Base-by-base conservation (phyloP, 2,329 filamentous ascomycete species). In the Eurotiales sp. region DNA sequence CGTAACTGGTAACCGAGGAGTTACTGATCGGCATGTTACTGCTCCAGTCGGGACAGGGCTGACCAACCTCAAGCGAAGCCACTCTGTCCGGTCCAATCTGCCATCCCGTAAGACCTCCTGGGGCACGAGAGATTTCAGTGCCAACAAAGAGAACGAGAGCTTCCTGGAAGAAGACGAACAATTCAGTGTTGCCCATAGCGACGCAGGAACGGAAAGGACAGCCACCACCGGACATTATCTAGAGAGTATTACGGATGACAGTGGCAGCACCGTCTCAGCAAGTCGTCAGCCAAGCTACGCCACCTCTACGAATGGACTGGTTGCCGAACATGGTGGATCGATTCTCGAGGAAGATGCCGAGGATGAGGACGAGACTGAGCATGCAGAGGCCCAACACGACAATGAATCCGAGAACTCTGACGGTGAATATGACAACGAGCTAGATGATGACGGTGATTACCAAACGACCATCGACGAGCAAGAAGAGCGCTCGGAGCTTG, bases 41-140 rank as follows among this genome's bases (percentile, higher is more conserved):
- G 57, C 61, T 11, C 59, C 59, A 4, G 40, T 62, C 39, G 64
- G 61, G 48, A 66, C 64, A 43, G 72, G 69, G 22, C 64, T 74
- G 37, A 79, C 81, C 17, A 83, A 81, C 42, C 77, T 95, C 58
- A 86, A 86, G 72, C 80, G 88, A 54, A 91, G 86, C 66, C 86
- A 91, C 65, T 90, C 87, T 52, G 86, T 90, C 58, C 85, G 87
- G 60, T 82, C 82, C 19, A 77, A 83, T 23, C 75, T 77, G 22
- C 72, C 74, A 0, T 65, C 81, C 42, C 78, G 87, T 43, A 90
- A 90, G 70, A 75, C 78, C 39, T 89, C 86, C 62, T 90, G 86
- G 86, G 82, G 79, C 10, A 81, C 79, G 14, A 74, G 69, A 27
- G 66, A 59, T 45, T 69, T 69, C 4, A 55, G 68, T 30, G 66